Evolutionary conservation across 306 rosid species (phyloP), one percentile per base, ranked within the genome.

Genomic region (Neltuma alba): DNA sequence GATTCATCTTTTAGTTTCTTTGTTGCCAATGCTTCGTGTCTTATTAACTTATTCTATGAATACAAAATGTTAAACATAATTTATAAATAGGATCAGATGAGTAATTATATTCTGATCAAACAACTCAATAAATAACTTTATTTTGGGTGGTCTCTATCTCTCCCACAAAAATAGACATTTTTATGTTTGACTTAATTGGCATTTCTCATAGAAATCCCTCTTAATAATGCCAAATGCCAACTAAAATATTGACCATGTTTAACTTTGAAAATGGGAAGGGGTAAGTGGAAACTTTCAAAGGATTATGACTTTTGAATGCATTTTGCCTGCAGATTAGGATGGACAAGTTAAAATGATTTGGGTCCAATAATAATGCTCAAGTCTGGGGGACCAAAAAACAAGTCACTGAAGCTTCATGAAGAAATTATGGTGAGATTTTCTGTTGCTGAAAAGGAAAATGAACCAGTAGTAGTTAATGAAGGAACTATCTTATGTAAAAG

Each of bases 261-360:
- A 73, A 57, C 42, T 66, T 45, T 0, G 50, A 79, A 62, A 62
- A 50, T 7, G 15, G 25, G 57, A 64, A 79, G 36, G 23, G 37
- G 4, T 0, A 13, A 67, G n/a, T 60, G 72, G 67, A 57, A 38
- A 74, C 58, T 74, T 57, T 68, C 54, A 18, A 12, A 27, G 10
- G 27, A 2, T 58, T 34, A n/a, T 80, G 82, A 84, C 76, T 50
- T 76, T 80, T 80, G 36, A 55, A 84, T 54, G n/a, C 68, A 61
- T 6, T 61, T 28, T 31, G n/a, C 40, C 40, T 30, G n/a, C n/a
- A 61, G 16, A 27, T 61, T 61, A 30, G 2, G 21, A 16, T 30
- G 67, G 37, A 16, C 1, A 14, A 15, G 65, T 25, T 52, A 10
- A n/a, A 11, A 58, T 25, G 34, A 25, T 8, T 58, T 5, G 65